Base-by-base conservation (phyloP, 2,329 filamentous ascomycete species). In the Aspergillus flavus region DNA sequence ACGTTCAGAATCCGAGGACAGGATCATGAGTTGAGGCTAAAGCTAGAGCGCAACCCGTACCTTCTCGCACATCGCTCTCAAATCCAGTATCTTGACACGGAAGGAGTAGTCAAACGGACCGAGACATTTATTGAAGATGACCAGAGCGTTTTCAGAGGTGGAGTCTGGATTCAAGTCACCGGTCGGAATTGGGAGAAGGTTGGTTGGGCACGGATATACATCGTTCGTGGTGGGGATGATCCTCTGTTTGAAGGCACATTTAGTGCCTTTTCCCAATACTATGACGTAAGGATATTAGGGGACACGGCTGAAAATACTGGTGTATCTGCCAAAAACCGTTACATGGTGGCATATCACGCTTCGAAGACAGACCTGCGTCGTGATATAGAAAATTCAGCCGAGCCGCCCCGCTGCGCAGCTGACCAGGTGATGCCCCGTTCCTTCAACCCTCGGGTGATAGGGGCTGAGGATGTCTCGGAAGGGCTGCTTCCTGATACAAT, bases 211-310 rank as follows among this genome's bases (percentile, higher is more conserved):
- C 52, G 66, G 5, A 61, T 68, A 54, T 64, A 48, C 39, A 23
- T 68, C 5, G 4, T 66, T 12, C 50, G 34, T 1, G 65, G 63
- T 59, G 65, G 65, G 1, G 12, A 30, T 5, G 16, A 32, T 7
- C 66, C 65, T 2, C 50, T 68, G 3, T 64, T 68, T 10, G 56
- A 65, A 10, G 66, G 66, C 0, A 39, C 58, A 12, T 64, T 68
- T 14, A 63, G 26, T 30, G 55, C 64, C 12, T 36, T 32, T 7
- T 28, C 36, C 5, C 36, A 43, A 6, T 55, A 61, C 4, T 67
- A 65, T 19, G 56, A 64, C 11, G 32, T 67, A 2, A 63, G 58
- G 26, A 19, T 62, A 3, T 16, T 28, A n/a, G 14, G 19, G 14
- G n/a, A 26, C 14, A 5, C 16, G 46, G 36, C 5, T 26, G 21